Conservation (phyloP, 805 yeast species). For the Saccharomycopsis amapae region DNA sequence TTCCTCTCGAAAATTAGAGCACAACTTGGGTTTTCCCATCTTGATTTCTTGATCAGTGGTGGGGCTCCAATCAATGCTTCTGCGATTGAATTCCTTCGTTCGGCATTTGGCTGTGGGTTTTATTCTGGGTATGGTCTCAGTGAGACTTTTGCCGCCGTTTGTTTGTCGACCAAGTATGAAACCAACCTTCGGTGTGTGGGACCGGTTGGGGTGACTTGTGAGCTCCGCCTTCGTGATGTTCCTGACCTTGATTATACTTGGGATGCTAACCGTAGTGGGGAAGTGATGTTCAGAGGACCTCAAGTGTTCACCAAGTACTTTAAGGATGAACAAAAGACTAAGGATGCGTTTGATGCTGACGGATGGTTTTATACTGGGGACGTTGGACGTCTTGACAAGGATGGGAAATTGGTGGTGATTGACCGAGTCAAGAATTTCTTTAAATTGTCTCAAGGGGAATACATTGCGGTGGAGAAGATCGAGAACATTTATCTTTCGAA, state of each 20-base stretch:
- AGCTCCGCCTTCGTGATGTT: constrained; percentile 47
- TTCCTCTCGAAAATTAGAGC: constrained; percentile 30
- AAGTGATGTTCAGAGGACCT: constrained; percentile 50
- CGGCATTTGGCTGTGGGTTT: constrained; percentile 38
- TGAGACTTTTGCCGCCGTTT: constrained; percentile 54
- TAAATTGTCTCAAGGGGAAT: constrained; percentile 51
- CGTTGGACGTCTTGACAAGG: constrained; percentile 35
- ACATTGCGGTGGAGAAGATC: constrained; percentile 59
- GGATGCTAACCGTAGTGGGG: constrained; percentile 37
- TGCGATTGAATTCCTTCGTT: constrained; percentile 47
- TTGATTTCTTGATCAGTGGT: constrained; percentile 34
- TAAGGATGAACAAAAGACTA: constrained; percentile 43
- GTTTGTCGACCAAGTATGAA: constrained; percentile 34
- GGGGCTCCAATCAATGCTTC: constrained; percentile 57
- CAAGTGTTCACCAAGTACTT: constrained; percentile 46
- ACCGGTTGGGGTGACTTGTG: constrained; percentile 43
- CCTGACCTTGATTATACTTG: constrained; percentile 40
- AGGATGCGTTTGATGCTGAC: constrained; percentile 22
- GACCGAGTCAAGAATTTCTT: constrained; percentile 64
- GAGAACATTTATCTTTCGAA: constrained; percentile 47
- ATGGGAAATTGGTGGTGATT: constrained; percentile 43
- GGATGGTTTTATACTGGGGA: constrained; percentile 56
- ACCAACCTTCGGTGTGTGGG: constrained; percentile 36
- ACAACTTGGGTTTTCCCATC: constrained; percentile 34
- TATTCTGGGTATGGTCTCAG: constrained; percentile 56